Base-by-base conservation (phyloP, 1,284 basidiomycete genomes). In the Microstroma glucosiphilum region DNA sequence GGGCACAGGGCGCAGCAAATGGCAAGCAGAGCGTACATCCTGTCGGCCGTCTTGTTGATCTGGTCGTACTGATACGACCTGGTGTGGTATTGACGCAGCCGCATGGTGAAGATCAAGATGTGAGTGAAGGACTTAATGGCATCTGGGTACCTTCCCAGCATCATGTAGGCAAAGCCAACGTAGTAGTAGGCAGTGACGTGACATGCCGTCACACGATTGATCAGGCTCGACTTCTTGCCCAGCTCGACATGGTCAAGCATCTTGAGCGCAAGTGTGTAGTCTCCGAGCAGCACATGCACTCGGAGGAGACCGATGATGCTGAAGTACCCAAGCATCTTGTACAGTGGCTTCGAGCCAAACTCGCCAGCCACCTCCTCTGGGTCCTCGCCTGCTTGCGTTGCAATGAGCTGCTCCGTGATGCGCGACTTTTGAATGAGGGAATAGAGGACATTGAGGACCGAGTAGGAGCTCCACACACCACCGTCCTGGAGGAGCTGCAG, bases 291-390 rank as follows among this genome's bases (percentile, higher is more conserved):
- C 60, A 92, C 90, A 80, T 97, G 94, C 0, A 98, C 94, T 25
- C 94, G 89, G 43, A 97, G 84, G 30, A 98, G 86, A 57, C 93
- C 94, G 73, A 97, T 89, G 74, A 97, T 86, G 72, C 91, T 92
- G 82, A 97, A 97, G 83, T 96, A 96, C 40, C 94, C 94, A n/a
- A 98, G 86, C 83, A 91, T 90, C 67, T 92, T 87, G 82, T 97
- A 98, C 1, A 97, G 84, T 6, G 91, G 90, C 59, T 87, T 86
- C 62, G 86, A 84, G 51, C 94, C 93, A 79, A 92, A 97, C 79
- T 96, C 92, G 58, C 93, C 93, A 0, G 89, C 89, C 58, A 91
- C 86, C 77, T 91, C 88, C 40, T 75, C 91, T 0, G 86, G 82
- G 37, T 86, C 84, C 80, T 89, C 88, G 23, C 91, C 91, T 70